Evolutionary conservation across 2,329 filamentous ascomycete species (phyloP).

Genomic region (Xylaria sp.): DNA sequence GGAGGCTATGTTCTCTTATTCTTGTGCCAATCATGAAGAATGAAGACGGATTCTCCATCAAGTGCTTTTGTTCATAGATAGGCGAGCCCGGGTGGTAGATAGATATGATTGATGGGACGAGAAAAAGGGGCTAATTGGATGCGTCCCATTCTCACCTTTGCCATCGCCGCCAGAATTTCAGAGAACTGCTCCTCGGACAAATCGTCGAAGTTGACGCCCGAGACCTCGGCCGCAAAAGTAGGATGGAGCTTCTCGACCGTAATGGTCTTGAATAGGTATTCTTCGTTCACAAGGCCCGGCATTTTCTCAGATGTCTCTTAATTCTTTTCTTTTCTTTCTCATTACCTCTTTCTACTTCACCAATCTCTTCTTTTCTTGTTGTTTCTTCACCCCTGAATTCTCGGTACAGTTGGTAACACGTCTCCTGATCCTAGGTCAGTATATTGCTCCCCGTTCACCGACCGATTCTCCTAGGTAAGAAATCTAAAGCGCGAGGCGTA

Average conservation of each 20-base stretch:
- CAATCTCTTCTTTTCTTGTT: neutral
- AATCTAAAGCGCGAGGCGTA: neutral
- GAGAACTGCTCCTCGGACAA: conserved; percentile 41
- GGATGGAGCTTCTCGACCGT: conserved; percentile 38
- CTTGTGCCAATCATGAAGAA: neutral
- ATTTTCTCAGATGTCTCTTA: conserved; percentile 27
- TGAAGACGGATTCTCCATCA: neutral
- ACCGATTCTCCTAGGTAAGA: neutral
- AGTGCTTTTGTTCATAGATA: neutral
- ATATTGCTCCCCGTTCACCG: neutral
- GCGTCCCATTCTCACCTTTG: conserved; percentile 38
- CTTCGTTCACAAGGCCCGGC: conserved; percentile 38
- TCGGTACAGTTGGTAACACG: neutral
- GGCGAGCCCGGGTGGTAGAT: neutral
- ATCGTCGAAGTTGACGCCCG: conserved; percentile 42
- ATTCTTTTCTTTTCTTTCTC: neutral
- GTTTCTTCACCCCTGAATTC: neutral
- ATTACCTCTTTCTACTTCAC: neutral
- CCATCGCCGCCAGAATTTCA: conserved; percentile 42
- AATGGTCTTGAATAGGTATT: conserved; percentile 37
- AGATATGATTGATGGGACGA: neutral
- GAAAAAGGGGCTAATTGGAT: neutral
- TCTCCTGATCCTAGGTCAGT: neutral
- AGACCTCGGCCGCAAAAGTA: conserved; percentile 42
- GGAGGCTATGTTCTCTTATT: neutral